A percentile compares a stretch with the other conserved stretches of the same genome.
phyloP scores from a whole-genome alignment of 257 asterid species.

The Rubia yunnanensis region DNA sequence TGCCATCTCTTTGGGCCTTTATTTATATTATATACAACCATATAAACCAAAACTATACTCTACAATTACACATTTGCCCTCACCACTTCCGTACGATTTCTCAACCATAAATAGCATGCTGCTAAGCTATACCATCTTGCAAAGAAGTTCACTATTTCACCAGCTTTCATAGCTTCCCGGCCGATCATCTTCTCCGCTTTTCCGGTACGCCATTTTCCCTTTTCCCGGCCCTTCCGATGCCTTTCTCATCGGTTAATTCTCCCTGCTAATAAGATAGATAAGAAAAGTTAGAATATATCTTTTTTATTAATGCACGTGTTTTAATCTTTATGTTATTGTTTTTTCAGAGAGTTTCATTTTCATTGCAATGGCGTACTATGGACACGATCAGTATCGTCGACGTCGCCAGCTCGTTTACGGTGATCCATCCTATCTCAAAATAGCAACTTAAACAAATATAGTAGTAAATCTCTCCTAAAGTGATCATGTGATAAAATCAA shows the following conservation, averaged over 20 bases:
- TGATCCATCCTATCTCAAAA: no score
- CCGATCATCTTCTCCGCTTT: not conserved
- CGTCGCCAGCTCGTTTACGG: not conserved
- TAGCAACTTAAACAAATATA: no score
- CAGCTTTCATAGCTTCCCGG: not conserved
- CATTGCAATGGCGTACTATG: not conserved
- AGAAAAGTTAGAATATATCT: no score
- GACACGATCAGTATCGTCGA: not conserved
- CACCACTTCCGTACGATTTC: not conserved
- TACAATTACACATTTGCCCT: not conserved
- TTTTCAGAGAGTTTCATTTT: not conserved
- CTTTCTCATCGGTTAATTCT: not conserved
- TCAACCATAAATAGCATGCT: slow-evolving; percentile 1
- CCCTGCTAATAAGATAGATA: no score
- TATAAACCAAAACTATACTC: not conserved
- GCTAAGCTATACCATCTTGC: not conserved
- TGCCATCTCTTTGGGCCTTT: not conserved
- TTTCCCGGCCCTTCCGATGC: not conserved
- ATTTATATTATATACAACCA: not conserved
- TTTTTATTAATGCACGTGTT: no score
- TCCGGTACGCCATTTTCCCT: not conserved
- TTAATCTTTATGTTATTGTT: not conserved
- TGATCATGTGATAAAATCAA: no score
- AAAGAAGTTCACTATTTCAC: not conserved
- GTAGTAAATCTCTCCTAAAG: no score